Base-by-base conservation (phyloP, 2,329 filamentous ascomycete genomes). In the Aspergillus novofumigatus region DNA sequence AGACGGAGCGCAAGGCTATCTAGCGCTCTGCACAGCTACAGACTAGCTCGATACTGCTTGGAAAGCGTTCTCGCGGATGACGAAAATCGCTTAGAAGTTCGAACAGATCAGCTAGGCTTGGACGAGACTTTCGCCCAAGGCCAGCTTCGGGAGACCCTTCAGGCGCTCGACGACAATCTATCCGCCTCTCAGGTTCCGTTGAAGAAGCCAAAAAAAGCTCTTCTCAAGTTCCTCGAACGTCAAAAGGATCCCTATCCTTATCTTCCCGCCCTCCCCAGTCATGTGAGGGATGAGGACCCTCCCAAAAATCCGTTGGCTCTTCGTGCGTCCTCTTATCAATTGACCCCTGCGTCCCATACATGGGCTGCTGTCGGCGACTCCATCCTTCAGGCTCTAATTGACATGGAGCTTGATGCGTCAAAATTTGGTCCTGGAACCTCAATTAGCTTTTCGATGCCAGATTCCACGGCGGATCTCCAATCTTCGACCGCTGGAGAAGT, bases 51-150 rank as follows among this genome's bases (percentile, higher is more conserved):
- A 28, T 88, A 82, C 65, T 87, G 85, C 65, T 69, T 87, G 32
- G 85, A 88, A 69, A 83, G 84, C 60, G 83, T 87, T 4, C 70
- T 87, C 41, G 84, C 86, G 57, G 82, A 81, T 49, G 84, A 86
- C 59, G 83, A 85, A 38, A 83, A 85, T 55, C 77, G 79, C 29
- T 67, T 83, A 51, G 80, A 82, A 56, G 77, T 78, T 38, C 74
- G 81, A 26, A 69, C 83, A 26, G 80, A 81, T 45, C 75, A 85
- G n/a, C 78, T 85, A n/a, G 83, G 83, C 1, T 67, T 86, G 21
- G 81, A 85, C 54, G 80, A 83, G 63, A 77, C 77, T 4, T 78
- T 83, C 55, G 82, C 83, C 3, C 74, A 76, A 25, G 79, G 82
- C 58, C 77, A 81, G 52, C 69, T 86, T 38, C 74, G 76, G 25